Conservation (phyloP, 2,329 filamentous ascomycete genomes). For the Xylaria sp. region DNA sequence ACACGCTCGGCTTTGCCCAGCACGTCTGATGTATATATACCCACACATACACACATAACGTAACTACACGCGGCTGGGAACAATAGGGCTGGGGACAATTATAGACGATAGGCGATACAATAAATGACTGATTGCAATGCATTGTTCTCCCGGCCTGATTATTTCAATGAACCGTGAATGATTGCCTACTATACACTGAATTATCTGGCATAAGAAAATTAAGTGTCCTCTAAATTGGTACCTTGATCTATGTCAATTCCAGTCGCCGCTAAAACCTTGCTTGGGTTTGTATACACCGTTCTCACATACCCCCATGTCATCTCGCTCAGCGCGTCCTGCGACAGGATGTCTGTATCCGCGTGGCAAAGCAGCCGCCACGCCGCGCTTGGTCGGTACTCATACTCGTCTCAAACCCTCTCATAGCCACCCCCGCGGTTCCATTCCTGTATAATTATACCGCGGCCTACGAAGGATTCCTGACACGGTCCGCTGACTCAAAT, state of each 20-base stretch:
- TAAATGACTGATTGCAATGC: background rate
- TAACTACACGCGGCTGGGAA: background rate
- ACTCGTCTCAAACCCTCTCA: background rate
- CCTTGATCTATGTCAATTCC: background rate
- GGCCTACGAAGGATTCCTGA: background rate
- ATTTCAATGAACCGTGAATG: too few species aligned
- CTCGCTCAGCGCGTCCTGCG: background rate
- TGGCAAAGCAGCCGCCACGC: too few species aligned
- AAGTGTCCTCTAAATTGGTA: background rate
- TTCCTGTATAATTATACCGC: background rate
- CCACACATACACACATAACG: background rate
- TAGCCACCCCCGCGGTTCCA: background rate
- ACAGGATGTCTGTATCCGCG: background rate
- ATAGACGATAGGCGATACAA: constrained; percentile 5
- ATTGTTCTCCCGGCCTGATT: background rate
- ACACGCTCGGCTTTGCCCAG: constrained; percentile 62
- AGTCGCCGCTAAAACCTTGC: background rate
- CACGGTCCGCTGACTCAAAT: background rate
- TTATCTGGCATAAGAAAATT: background rate
- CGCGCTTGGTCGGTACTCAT: background rate
- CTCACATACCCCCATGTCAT: background rate
- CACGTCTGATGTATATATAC: constrained; percentile 59
- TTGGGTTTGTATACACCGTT: too few species aligned
- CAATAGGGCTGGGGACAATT: background rate
- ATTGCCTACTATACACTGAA: background rate